Evolutionary conservation across 2,329 filamentous ascomycete species (phyloP).

Genomic region (Zymoseptoria crescenta): DNA sequence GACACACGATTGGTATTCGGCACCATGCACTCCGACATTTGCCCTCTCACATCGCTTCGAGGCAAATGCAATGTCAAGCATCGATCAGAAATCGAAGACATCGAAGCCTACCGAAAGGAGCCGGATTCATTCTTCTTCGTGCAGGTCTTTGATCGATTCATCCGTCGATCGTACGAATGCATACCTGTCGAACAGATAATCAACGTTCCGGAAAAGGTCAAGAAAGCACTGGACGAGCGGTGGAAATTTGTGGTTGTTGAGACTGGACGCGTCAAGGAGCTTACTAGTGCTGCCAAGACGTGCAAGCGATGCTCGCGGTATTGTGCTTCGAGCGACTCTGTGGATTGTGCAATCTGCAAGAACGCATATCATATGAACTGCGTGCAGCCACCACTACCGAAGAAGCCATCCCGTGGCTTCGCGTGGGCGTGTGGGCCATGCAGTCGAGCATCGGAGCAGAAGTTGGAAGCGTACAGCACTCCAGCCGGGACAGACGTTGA

Average conservation of each 20-base stretch:
- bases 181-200: constrained; percentile 88
- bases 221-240: constrained; percentile 88
- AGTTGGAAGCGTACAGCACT: constrained; percentile 81
- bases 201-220: constrained; percentile 91
- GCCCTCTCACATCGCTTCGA: constrained; percentile 81
- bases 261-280: constrained; percentile 84
- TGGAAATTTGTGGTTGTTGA: constrained; percentile 97
- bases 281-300: constrained; percentile 90
- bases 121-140: constrained; percentile 94
- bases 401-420: constrained; percentile 95
- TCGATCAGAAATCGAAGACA: constrained; percentile 71
- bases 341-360: constrained; percentile 91
- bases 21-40: constrained; percentile 97
- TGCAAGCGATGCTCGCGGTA: constrained; percentile 90
- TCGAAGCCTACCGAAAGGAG: constrained; percentile 76
- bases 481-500: constrained; percentile 57
- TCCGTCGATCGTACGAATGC: constrained; percentile 94
- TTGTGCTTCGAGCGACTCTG: constrained; percentile 90
- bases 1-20: constrained; percentile 89
- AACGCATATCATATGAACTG: constrained; percentile 99
- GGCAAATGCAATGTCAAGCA: constrained; percentile 90
- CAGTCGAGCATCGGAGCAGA: constrained; percentile 89
- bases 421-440: constrained; percentile 97
- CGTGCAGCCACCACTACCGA: constrained; percentile 81
- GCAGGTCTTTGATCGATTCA: constrained; percentile 95